Evolutionary conservation across 2,329 filamentous ascomycete genomes (phyloP), one percentile per base, ranked within the genome.

Genomic region (Sarocladium kiliense): DNA sequence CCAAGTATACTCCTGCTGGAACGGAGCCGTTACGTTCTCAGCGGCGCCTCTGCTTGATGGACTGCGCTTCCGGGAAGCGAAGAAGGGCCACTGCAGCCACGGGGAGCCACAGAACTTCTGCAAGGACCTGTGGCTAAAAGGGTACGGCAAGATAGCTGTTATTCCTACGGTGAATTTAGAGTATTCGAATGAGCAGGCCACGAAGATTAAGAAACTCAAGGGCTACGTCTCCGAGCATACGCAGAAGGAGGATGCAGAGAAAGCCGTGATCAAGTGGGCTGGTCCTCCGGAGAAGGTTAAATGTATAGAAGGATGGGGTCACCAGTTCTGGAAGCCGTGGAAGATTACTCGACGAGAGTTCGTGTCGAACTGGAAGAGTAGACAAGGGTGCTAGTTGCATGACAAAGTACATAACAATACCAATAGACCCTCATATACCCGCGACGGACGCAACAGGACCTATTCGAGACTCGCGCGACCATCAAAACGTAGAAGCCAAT

Each of bases 1-100:
- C 57, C 82, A 84, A 62, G 81, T 84, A 0, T 85, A 81, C 57
- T 65, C 80, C 1, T 85, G 82, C 64, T 85, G 82, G 81, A 84
- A 84, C 56, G 82, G 82, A 2, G 78, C 76, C 0, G 71, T 71
- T 0, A 74, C 72, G 0, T 75, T 84, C 53, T 68, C 67, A 0
- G 80, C 79, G 0, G 65, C 67, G 37, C 77, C 79, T 0, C 62
- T 84, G 9, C 57, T 81, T 3, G 65, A 67, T 0, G 68, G 67
- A 9, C 63, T 84, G 2, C 58, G 63, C 5, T 84, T 84, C 61
- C 72, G 81, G 1, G 61, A 66, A 12, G 60, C 58, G 1, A 56
- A 56, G 10, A 47, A 55, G 10, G 42, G 58, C 2, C 50, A 56
- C 10, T 34, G 54, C 6, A 18, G 47, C 1, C 59, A 59, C 57